Base-by-base conservation (phyloP, 1,284 basidiomycete species). In the Cryptococcus jaspeensis region DNA sequence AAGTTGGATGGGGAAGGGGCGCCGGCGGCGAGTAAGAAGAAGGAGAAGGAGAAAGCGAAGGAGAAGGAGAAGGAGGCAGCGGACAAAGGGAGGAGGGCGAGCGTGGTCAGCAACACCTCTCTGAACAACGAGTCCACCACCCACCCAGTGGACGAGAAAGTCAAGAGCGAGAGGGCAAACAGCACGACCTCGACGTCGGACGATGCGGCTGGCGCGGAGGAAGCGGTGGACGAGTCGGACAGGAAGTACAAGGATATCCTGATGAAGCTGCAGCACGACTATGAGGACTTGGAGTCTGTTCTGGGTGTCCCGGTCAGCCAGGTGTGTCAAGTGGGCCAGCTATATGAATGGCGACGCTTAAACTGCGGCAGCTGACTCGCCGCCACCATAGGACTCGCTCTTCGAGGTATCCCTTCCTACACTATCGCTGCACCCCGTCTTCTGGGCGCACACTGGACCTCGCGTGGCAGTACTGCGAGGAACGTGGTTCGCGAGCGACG, bases 1-100 rank as follows among this genome's bases (percentile, higher is more conserved):
- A 38, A 25, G 12, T 56, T 45, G 2, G 71, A 73, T 35, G 72
- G 71, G 9, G 71, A 75, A 53, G 63, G 63, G 32, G 58, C 59
- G n/a, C 58, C 55, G 11, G 40, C 52, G 16, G 35, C 53, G 15
- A 58, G 50, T n/a, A 57, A 52, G 41, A 60, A 64, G 52, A 66
- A 59, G 54, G 45, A 50, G 3, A 81, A 83, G 60, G 86, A 88
- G 73, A 84, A 83, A 65, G 83, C 84, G 71, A 77, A 82, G 84
- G 84, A 70, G 15, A 39, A 58, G 78, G 79, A 52, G 22, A 52
- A 56, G 23, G 51, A 53, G 18, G 22, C n/a, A 25, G 40, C n/a
- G 9, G 41, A 39, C 12, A 45, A 51, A 16, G 51, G 9, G 16
- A 51, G 55, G 35, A 50, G 54, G 43, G 38, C 35, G 15, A 51